Base-by-base conservation (phyloP, 2,329 filamentous ascomycete species). In the Neophaeococcomyces aloes region DNA sequence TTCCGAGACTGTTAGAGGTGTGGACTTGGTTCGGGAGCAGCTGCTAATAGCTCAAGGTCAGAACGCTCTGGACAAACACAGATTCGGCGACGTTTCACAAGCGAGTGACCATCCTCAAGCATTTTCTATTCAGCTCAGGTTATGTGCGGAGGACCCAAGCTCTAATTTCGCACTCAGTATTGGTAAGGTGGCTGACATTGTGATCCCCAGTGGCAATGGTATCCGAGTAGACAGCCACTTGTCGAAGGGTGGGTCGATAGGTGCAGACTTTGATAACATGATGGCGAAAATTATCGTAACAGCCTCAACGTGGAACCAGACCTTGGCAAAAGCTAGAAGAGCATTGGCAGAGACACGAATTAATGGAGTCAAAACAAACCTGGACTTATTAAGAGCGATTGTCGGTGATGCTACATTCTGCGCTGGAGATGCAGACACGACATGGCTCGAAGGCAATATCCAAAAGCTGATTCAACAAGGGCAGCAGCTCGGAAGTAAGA, bases 261-360 rank as follows among this genome's bases (percentile, higher is more conserved):
- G 69, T 0, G 63, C 72, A 1, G 70, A 76, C 29, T 79, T 77
- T 50, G 75, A 80, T 56, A 75, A 71, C 42, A 63, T 79, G 1
- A 57, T 79, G 3, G 74, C 74, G 4, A 79, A 80, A 48, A 62
- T 79, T 45, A 73, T 79, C 29, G 59, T 79, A 38, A 76, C 72
- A 1, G 72, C 71, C 0, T 57, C 65, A 0, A 69, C 61, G 6
- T 79, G 75, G 73, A 53, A 63, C n/a, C 66, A 65, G 10, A 65
- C 63, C 0, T 65, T 79, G 1, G 54, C 57, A 2, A 81, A 79
- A 56, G 71, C 75, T 0, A 63, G 63, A 39, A 61, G 74, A 27
- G 75, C 75, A 1, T 59, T 81, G 1, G 61, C 68, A 13, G 76
- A 80, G 48, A 74, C 73, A 0, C 59, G 56, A 2, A 67, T 81